Conservation (phyloP, 768 basidiomycete species). For the Amanita jacksonii region DNA sequence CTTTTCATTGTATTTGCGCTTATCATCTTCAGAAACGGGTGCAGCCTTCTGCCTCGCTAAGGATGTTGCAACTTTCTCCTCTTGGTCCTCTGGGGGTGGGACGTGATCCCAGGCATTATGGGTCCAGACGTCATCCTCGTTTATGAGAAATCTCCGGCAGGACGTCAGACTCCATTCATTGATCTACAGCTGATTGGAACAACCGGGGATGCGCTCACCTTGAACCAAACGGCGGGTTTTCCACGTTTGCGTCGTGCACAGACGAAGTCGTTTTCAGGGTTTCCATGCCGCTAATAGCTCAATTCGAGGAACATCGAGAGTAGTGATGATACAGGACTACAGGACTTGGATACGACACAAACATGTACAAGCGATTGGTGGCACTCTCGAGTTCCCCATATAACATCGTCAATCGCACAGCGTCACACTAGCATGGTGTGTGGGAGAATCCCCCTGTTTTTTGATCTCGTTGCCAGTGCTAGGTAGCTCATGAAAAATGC, state of each 20-base stretch:
- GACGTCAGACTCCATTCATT: too few relatives aligned
- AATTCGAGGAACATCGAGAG: too few relatives aligned
- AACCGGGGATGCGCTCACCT: slow-evolving; percentile 34
- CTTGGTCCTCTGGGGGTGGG: slow-evolving; percentile 73
- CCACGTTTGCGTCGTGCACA: slow-evolving; percentile 46
- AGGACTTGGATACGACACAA: neutral
- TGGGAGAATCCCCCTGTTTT: too few relatives aligned
- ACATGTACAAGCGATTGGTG: slow-evolving; percentile 1
- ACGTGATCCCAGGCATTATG: slow-evolving; percentile 94
- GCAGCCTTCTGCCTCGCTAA: slow-evolving; percentile 58
- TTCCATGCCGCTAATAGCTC: slow-evolving; percentile 1
- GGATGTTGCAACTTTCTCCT: slow-evolving; percentile 58
- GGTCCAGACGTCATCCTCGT: slow-evolving; percentile 67
- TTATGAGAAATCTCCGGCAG: slow-evolving; percentile 51
- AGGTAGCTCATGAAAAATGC: too few relatives aligned
- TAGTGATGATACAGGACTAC: too few relatives aligned
- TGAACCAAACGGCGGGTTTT: slow-evolving; percentile 64
- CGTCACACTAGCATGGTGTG: too few relatives aligned
- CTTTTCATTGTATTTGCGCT: slow-evolving; percentile 60
- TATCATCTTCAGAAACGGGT: slow-evolving; percentile 70
- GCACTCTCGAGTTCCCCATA: neutral
- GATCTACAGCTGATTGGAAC: slow-evolving; percentile 7
- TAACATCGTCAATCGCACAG: neutral
- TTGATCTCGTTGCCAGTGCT: too few relatives aligned
- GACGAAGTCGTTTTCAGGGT: slow-evolving; percentile 43